Evolutionary conservation across 768 basidiomycete species (phyloP).

Genomic region (Tricholoma furcatifolium): DNA sequence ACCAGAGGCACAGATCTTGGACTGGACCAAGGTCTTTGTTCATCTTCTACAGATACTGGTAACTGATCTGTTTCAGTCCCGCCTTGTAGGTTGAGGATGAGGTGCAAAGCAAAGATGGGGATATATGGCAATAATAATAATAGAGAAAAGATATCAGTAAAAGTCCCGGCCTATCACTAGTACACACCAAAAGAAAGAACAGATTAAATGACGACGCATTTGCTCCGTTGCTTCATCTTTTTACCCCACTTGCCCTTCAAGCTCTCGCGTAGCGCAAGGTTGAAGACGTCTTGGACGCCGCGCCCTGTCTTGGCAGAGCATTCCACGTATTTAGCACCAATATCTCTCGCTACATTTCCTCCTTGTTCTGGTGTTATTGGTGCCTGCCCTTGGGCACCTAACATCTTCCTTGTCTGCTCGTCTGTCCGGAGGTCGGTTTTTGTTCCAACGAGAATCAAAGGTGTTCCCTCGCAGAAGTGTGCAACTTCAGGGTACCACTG

Average conservation of each 20-base stretch:
- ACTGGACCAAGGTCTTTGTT: too few species aligned
- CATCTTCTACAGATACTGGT: too few species aligned
- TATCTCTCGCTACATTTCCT: constrained; percentile 81
- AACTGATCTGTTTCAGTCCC: too few species aligned
- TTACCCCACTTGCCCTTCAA: constrained; percentile 79
- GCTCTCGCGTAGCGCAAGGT: constrained; percentile 85
- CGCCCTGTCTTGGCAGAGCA: constrained; percentile 92
- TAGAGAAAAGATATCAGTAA: constrained; percentile 19
- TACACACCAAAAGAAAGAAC: constrained; percentile 16
- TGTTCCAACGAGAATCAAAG: constrained; percentile 88
- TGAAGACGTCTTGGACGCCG: constrained; percentile 92
- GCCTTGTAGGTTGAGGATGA: not conserved
- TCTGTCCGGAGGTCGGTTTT: constrained; percentile 91
- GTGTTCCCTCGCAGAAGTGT: constrained; percentile 88
- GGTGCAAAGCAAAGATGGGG: not conserved
- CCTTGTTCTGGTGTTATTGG: constrained; percentile 87
- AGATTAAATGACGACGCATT: constrained; percentile 60
- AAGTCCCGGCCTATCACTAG: constrained; percentile 19
- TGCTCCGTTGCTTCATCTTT: constrained; percentile 59
- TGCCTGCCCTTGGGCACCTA: constrained; percentile 82
- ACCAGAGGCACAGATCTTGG: too few species aligned
- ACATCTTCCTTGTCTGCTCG: constrained; percentile 81
- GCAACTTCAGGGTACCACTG: constrained; percentile 94
- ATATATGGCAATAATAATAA: constrained; percentile 5
- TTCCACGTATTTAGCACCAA: constrained; percentile 91